Evolutionary conservation across 352 stramenopile species (phyloP).

Genomic region (Pythium oligandrum): DNA sequence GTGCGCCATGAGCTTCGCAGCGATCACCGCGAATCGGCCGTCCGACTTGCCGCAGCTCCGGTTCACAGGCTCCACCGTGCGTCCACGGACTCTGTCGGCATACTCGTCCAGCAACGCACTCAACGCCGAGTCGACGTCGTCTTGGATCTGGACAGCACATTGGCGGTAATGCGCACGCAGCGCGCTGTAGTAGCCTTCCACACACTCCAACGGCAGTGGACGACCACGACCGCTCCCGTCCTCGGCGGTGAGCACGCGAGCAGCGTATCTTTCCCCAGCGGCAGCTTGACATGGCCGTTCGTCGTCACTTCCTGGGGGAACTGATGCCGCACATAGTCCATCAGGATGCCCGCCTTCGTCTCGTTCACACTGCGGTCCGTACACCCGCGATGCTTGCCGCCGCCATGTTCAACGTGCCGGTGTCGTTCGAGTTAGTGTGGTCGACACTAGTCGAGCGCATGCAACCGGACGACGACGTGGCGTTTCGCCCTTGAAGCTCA

Average conservation of each 20-base stretch:
- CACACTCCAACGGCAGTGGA: constrained; percentile 6
- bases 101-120: constrained; percentile 5
- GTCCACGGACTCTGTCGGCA: constrained; percentile 3
- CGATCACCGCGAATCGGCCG: constrained; percentile 1
- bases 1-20: constrained; percentile 3
- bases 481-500: constrained; percentile 14
- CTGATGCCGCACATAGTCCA: too few species aligned
- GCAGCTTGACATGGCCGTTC: too few species aligned
- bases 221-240: too few species aligned
- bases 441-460: too few species aligned
- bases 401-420: too few species aligned
- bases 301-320: too few species aligned
- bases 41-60: constrained; percentile 7
- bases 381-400: too few species aligned
- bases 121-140: constrained; percentile 2
- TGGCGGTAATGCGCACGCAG: constrained; percentile 5
- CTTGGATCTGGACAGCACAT: neutral
- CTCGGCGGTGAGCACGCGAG: too few species aligned
- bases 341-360: too few species aligned
- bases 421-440: too few species aligned
- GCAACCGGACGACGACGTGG: constrained; percentile 7
- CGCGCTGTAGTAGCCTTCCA: constrained; percentile 5
- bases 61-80: constrained; percentile 5
- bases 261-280: too few species aligned
- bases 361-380: too few species aligned